A percentile compares a stretch with the other conserved stretches of the same genome.
Evolutionary conservation across 495 filamentous ascomycete genomes (phyloP).

Genomic region (Tuber indicum): DNA sequence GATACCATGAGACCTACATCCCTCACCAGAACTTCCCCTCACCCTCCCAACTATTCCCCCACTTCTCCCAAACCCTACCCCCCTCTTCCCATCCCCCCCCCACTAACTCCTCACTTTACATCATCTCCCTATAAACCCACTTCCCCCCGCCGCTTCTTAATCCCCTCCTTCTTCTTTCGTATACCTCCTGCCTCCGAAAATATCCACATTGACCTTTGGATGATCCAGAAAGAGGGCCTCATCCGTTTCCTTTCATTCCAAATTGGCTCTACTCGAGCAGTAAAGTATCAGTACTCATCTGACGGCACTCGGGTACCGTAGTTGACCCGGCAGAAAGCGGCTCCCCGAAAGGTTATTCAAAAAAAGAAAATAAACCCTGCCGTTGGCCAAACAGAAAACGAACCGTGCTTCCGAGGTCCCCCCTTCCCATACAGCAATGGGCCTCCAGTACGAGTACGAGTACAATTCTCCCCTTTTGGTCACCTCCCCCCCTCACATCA

Average conservation of each 20-base stretch:
- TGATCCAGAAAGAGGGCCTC: background rate
- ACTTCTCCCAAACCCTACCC: conserved; percentile 9
- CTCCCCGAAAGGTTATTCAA: conserved; percentile 5
- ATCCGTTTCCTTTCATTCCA: background rate
- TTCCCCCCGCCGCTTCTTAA: conserved; percentile 11
- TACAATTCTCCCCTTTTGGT: conserved; percentile 10
- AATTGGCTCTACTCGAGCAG: background rate
- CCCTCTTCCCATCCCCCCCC: conserved; percentile 6
- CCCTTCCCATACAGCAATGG: conserved; percentile 6
- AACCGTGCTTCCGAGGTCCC: conserved; percentile 2
- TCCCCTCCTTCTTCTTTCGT: conserved; percentile 10
- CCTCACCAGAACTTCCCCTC: background rate
- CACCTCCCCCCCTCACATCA: conserved; percentile 8
- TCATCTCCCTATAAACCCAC: background rate
- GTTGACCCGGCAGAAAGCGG: conserved; percentile 10
- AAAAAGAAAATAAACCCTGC: conserved; percentile 8
- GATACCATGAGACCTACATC: background rate
- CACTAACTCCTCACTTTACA: background rate
- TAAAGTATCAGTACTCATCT: background rate
- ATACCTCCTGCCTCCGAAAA: conserved; percentile 4
- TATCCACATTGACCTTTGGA: background rate
- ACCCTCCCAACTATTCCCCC: background rate
- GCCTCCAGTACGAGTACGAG: too few relatives aligned
- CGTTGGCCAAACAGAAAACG: conserved; percentile 8
- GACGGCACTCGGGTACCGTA: background rate